Base-by-base conservation (phyloP, 106 monocot genomes). In the Gastrodia elata region DNA sequence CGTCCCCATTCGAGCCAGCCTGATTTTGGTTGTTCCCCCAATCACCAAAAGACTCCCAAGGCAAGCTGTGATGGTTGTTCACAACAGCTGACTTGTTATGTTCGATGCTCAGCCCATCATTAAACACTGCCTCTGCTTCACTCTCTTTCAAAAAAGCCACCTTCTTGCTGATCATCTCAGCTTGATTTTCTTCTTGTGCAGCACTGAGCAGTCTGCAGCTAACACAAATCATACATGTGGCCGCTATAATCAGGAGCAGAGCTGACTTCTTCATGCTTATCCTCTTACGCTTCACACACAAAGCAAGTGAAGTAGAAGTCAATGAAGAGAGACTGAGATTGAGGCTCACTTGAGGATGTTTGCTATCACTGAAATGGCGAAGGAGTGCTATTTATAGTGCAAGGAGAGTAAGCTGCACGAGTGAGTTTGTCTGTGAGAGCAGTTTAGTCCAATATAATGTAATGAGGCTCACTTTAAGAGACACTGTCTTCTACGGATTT, bases 1-100 rank as follows among this genome's bases (percentile, higher is more conserved):
- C 30, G 2, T 61, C 61, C 7, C 30, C 8, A 2, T 28, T 28
- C 15, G 57, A 58, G 15, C 57, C 25, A 27, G 26, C 8, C 67
- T 67, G 36, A 20, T 67, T 18, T 67, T 36, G 67, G 36, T 35
- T 13, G n/a, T 67, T 37, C n/a, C 67, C 67, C 67, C 67, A 14
- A n/a, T 67, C 67, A 67, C 36, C 67, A 67, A 67, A 67, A 67
- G 67, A 67, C 33, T 37, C 14, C 27, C 67, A 1, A 20, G 67
- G 67, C 5, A 67, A 67, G 37, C 67, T 67, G 67, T 67, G 67
- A 67, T 67, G 67, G 36, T 67, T 67, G 36, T 30, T 37, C 33
- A 37, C 67, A 37, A 36, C 67, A 34, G 67, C 27, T 6, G 36
- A 18, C 14, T 67, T 37, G 27, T 11, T 37, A 30, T 5, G 4